phyloP scores from a whole-genome alignment of 495 filamentous ascomycete species.

The Tuber magnatum region DNA sequence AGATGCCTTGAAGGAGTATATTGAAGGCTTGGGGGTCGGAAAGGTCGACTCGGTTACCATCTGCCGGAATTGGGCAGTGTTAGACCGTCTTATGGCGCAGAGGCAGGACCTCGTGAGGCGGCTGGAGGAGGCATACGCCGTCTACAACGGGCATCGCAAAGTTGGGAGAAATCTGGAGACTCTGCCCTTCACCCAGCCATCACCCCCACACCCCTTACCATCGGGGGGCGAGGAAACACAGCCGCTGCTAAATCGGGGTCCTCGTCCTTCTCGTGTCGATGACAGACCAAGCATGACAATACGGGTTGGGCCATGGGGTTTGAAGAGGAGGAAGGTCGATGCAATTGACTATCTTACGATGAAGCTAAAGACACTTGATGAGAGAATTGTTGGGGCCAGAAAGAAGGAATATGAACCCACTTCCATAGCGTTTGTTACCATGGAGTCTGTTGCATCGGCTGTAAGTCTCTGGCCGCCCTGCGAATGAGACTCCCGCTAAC shows the following conservation, averaged over 20 bases:
- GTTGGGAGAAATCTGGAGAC: slow-evolving; percentile 47
- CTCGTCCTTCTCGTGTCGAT: slow-evolving; percentile 25
- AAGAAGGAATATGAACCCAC: slow-evolving; percentile 70
- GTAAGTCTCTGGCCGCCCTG: background rate
- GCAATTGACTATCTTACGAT: slow-evolving; percentile 92
- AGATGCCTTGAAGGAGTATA: slow-evolving; percentile 72
- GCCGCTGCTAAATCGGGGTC: slow-evolving; percentile 38
- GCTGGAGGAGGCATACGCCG: slow-evolving; percentile 80
- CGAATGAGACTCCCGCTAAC: slow-evolving; percentile 30
- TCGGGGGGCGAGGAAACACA: slow-evolving; percentile 47
- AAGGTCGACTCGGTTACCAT: slow-evolving; percentile 83
- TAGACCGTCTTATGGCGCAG: slow-evolving; percentile 68
- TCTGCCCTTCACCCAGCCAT: slow-evolving; percentile 49
- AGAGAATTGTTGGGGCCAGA: slow-evolving; percentile 61
- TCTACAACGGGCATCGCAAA: slow-evolving; percentile 47
- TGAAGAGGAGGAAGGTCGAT: slow-evolving; percentile 69
- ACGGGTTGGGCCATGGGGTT: slow-evolving; percentile 69
- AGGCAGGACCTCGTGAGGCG: slow-evolving; percentile 58
- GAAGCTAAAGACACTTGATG: slow-evolving; percentile 71
- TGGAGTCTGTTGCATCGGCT: slow-evolving; percentile 81
- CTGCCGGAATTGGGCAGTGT: slow-evolving; percentile 76
- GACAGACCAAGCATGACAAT: slow-evolving; percentile 63
- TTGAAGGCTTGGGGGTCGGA: slow-evolving; percentile 85
- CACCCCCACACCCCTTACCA: slow-evolving; percentile 42
- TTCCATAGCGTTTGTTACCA: slow-evolving; percentile 87